Evolutionary conservation across 257 asterid genomes (phyloP), one percentile per base, ranked within the genome.

Genomic region (Scutellaria baicalensis): DNA sequence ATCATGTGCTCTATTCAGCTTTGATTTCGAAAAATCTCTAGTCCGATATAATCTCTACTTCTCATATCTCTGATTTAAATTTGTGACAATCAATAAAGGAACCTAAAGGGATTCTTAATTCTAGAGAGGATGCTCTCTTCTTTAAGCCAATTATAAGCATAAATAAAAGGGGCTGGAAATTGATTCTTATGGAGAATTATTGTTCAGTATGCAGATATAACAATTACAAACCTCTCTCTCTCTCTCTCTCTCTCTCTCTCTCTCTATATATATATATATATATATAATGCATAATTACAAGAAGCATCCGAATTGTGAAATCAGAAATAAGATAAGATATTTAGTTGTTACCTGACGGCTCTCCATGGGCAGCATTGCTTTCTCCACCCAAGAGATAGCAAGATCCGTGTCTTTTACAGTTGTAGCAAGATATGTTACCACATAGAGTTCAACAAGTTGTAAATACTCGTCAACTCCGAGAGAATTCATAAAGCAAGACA

Each of bases 371-470:
- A 93, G 61, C 79, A 74, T 42, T 45, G 91, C 86, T 65, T 88
- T 86, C 78, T 89, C 96, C 61, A 88, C 86, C 99, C 97, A 91
- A 45, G 87, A 84, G 59, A 89, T 78, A 48, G 99, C 96, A 77
- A 65, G 80, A 83, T 88, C 87, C 2, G 68, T 75, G 71, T 89
- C 84, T 55, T 78, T 82, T 40, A 64, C 62, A 66, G 82, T 60
- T 58, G 54, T 77, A 64, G 79, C 86, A 51, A 89, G 91, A 80
- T 84, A 81, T 54, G 84, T 82, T 56, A 88, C 68, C 69, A 81
- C 86, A 77, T 87, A 93, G 71, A 93, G 88, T 82, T 93, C 97
- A 75, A 88, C 88, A 66, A 89, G 83, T 79, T 82, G 85, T 56
- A 86, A 62, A 79, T 91, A 93, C 76, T 82, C 36, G 13, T 86